Evolutionary conservation across 2,329 filamentous ascomycete genomes (phyloP).

Genomic region (Reticulascus tulasneorum): DNA sequence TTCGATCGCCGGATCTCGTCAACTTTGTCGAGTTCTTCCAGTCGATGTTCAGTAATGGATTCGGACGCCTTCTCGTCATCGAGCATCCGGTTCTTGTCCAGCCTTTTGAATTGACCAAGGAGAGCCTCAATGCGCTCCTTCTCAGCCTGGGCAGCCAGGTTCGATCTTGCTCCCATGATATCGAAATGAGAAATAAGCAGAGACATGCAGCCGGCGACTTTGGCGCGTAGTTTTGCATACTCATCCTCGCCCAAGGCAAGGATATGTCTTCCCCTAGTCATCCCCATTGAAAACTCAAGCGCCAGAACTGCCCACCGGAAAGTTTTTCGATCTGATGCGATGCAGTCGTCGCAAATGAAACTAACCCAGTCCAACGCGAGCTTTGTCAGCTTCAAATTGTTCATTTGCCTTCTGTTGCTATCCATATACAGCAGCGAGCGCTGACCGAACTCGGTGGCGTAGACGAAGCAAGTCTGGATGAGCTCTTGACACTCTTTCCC

Average conservation of each 20-base stretch:
- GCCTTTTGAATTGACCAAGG: conserved; percentile 68
- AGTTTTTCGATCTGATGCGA: conserved; percentile 88
- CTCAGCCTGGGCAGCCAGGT: conserved; percentile 88
- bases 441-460: conserved; percentile 98
- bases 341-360: conserved; percentile 96
- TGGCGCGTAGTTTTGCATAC: conserved; percentile 75
- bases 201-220: conserved; percentile 96
- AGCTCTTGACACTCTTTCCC: conserved; percentile 89
- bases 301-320: conserved; percentile 97
- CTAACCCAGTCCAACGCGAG: conserved; percentile 94
- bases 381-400: conserved; percentile 91
- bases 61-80: conserved; percentile 83
- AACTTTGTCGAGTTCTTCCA: conserved; percentile 68
- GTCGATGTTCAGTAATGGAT: conserved; percentile 70
- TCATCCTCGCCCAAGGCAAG: conserved; percentile 86
- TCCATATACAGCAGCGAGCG: conserved; percentile 94
- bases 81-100: conserved; percentile 69
- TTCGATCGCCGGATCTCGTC: conserved; percentile 76
- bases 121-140: conserved; percentile 81
- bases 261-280: conserved; percentile 91
- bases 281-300: conserved; percentile 93
- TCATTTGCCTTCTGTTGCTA: conserved; percentile 91
- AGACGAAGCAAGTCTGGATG: conserved; percentile 96
- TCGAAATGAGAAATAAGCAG: conserved; percentile 97
- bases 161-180: conserved; percentile 96